Base-by-base conservation (phyloP, 345 rosid species). In the Eucalyptus polybractea region DNA sequence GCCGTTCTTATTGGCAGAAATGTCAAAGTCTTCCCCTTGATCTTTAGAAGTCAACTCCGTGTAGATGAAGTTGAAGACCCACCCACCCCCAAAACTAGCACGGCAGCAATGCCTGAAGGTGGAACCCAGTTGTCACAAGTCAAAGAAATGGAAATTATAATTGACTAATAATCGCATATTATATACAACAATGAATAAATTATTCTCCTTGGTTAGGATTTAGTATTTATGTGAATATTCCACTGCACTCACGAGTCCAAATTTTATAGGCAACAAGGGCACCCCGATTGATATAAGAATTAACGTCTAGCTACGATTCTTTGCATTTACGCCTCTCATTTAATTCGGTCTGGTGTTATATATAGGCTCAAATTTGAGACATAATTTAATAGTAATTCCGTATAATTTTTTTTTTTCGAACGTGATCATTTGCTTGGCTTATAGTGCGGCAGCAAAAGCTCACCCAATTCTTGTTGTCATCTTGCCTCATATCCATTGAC, bases 321-420 rank as follows among this genome's bases (percentile, higher is more conserved):
- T 27, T 60, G 2, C 2, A 11, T 60, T 6, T 27, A 60, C 5
- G 1, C 7, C 69, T 27, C 31, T 60, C 8, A 3, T 60, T 15
- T 1, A 60, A 27, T 60, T 27, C 8, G 4, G 0, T 60, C 0
- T 13, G 1, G 1, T 27, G 3, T 58, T 6, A 13, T 60, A 13
- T 6, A 27, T 3, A 3, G 0, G 4, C 4, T 60, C 8, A 12
- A 60, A 60, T 0, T 6, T 1, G 13, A 60, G 8, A 60, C 33
- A 60, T 60, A 60, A 27, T 60, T 12, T 60, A 60, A 27, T 6
- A 60, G 2, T 65, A 7, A 15, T 0, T n/a, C 0, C 3, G 0
- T n/a, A 13, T 31, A 65, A 44, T 44, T 4, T 6, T 29, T 33
- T 33, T 65, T 58, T 58, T 65, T 65, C 14, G 16, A 65, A 14